These are phyloP conservation scores for Aspergillus niger DNA, from an alignment of 2,329 filamentous ascomycete species.

Conservation along the genomic window DNA sequence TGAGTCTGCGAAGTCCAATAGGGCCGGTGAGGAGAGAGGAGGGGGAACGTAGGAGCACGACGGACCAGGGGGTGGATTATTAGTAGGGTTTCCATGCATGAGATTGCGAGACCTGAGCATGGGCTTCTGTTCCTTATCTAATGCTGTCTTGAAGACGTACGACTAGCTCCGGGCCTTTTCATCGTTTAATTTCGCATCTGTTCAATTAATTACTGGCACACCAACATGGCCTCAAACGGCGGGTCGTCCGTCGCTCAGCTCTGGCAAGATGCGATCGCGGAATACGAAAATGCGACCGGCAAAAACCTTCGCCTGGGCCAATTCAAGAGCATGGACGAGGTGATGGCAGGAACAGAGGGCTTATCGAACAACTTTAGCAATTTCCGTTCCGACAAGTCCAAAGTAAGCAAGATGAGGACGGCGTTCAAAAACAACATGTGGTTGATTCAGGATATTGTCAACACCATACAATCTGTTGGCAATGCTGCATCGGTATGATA, in stretches of 20 bases:
- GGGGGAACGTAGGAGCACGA: too few relatives aligned
- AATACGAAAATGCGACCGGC: constrained; percentile 7
- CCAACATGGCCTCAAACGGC: too few relatives aligned
- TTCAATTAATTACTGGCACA: too few relatives aligned
- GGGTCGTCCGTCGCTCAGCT: neutral
- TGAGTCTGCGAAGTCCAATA: too few relatives aligned
- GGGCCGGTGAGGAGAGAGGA: too few relatives aligned
- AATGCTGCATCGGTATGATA: constrained; percentile 1
- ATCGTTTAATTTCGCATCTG: too few relatives aligned
- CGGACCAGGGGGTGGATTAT: too few relatives aligned
- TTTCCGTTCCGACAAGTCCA: constrained; percentile 8
- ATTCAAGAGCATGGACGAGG: constrained; percentile 4
- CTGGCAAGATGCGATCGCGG: constrained; percentile 4
- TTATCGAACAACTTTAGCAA: constrained; percentile 3
- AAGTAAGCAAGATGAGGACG: constrained; percentile 7
- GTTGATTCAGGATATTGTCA: constrained; percentile 7
- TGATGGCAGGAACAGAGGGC: constrained; percentile 7
- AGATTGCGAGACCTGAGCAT: too few relatives aligned
- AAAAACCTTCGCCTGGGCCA: constrained; percentile 1
- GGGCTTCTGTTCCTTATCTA: too few relatives aligned
- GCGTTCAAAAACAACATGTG: constrained; percentile 11
- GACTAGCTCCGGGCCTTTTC: too few relatives aligned
- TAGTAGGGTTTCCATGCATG: too few relatives aligned
- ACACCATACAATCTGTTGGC: constrained; percentile 4
- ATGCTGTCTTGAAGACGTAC: too few relatives aligned